These are phyloP conservation scores for Amphicarpaea edgeworthii DNA, from an alignment of 306 rosid genomes.

Conservation along the genomic window DNA sequence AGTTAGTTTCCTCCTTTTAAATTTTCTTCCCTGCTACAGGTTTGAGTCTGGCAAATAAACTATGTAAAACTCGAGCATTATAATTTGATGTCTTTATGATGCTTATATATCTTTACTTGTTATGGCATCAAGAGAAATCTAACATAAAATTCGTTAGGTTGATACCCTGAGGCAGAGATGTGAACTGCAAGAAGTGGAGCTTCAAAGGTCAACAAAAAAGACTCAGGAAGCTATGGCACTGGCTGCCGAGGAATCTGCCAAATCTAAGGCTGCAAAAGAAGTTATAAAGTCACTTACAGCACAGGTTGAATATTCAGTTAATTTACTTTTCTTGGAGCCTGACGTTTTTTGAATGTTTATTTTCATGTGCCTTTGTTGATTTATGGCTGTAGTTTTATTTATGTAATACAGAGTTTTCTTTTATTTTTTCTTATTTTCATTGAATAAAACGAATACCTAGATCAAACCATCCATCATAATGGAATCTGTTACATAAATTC, in stretches of 20 bases:
- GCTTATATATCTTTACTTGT: slow-evolving; percentile 21
- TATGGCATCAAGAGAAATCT: slow-evolving; percentile 23
- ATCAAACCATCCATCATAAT: slow-evolving; percentile 21
- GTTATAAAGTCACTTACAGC: slow-evolving; percentile 94
- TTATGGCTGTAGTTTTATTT: neutral
- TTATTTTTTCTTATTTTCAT: slow-evolving; percentile 13
- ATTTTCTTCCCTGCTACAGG: neutral
- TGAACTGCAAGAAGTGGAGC: slow-evolving; percentile 84
- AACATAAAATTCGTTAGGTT: slow-evolving; percentile 61
- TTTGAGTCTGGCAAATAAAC: slow-evolving; percentile 20
- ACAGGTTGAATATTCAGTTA: slow-evolving; percentile 64
- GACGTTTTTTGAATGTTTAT: slow-evolving; percentile 26
- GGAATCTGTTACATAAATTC: slow-evolving; percentile 9
- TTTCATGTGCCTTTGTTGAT: slow-evolving; percentile 34
- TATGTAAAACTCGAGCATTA: slow-evolving; percentile 1
- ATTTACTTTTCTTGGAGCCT: slow-evolving; percentile 34
- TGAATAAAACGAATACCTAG: slow-evolving; percentile 17
- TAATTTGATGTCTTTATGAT: slow-evolving; percentile 14
- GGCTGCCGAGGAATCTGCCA: slow-evolving; percentile 88
- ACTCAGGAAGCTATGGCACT: slow-evolving; percentile 81
- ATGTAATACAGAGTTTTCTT: neutral
- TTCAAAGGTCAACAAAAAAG: slow-evolving; percentile 84
- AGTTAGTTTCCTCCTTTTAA: neutral
- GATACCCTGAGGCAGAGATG: slow-evolving; percentile 83
- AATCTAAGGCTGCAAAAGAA: slow-evolving; percentile 94